phyloP scores from a whole-genome alignment of 768 basidiomycete species.

The Pluteus cervinus region DNA sequence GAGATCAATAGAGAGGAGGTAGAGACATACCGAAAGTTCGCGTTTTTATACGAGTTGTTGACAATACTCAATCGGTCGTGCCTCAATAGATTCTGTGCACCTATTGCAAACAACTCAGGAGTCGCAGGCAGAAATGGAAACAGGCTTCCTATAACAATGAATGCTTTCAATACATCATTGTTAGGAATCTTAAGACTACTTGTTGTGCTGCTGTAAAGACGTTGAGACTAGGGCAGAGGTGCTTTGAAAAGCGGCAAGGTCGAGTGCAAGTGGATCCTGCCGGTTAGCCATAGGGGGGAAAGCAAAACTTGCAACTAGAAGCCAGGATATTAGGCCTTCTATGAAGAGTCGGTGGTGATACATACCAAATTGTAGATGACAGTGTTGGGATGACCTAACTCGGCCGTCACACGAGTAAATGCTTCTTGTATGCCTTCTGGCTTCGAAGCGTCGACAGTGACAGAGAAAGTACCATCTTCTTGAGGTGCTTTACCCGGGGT shows the following conservation, averaged over 20 bases:
- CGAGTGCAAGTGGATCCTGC: conserved; percentile 10
- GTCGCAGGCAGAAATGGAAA: conserved; percentile 16
- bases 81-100: conserved; percentile 17
- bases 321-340: no score
- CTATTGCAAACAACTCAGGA: conserved; percentile 11
- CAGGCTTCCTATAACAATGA: conserved; percentile 14
- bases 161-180: conserved; percentile 8
- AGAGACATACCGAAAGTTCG: conserved; percentile 13
- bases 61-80: conserved; percentile 17
- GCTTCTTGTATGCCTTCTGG: conserved; percentile 19
- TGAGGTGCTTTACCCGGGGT: conserved; percentile 5
- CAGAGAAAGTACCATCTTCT: conserved; percentile 14
- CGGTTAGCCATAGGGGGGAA: background rate
- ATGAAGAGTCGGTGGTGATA: no score
- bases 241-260: conserved; percentile 4
- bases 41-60: conserved; percentile 14
- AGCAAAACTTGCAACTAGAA: no score
- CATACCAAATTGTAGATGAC: conserved; percentile 38
- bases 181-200: conserved; percentile 12
- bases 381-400: conserved; percentile 29
- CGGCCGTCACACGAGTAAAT: conserved; percentile 21
- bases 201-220: conserved; percentile 13
- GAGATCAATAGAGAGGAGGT: background rate
- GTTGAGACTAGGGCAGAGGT: background rate
- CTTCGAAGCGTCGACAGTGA: conserved; percentile 25